Percentiles rank a stretch among this genome's conserved stretches.
phyloP scores from a whole-genome alignment of 345 rosid genomes.

The Hirschfeldia incana region DNA sequence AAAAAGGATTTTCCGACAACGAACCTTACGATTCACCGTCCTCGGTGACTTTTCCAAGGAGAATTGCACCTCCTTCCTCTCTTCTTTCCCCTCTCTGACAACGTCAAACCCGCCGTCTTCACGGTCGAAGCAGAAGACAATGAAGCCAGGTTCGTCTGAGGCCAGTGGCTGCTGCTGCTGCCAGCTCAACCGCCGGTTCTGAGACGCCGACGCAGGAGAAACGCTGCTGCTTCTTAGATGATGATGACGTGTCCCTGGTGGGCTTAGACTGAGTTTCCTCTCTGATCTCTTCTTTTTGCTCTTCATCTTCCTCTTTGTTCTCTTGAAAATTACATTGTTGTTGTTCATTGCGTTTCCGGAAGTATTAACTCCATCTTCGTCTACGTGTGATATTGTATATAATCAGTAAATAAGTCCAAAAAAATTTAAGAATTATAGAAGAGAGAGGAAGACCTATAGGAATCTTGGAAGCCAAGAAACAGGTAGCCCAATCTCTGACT shows the following conservation, averaged over 20 bases:
- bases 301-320: slow-evolving; percentile 25
- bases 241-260: slow-evolving; percentile 39
- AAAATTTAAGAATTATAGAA: neutral
- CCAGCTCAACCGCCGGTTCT: slow-evolving; percentile 31
- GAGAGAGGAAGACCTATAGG: slow-evolving; percentile 46
- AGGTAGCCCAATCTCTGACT: slow-evolving; percentile 61
- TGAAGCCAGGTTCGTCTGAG: slow-evolving; percentile 57
- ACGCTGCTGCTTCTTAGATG: slow-evolving; percentile 36
- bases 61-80: slow-evolving; percentile 30
- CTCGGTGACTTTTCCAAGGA: slow-evolving; percentile 26
- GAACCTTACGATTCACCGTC: slow-evolving; percentile 47
- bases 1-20: neutral
- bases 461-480: slow-evolving; percentile 59
- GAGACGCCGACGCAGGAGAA: slow-evolving; percentile 34
- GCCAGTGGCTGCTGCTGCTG: slow-evolving; percentile 33
- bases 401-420: neutral
- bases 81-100: slow-evolving; percentile 43
- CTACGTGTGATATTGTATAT: slow-evolving; percentile 32
- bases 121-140: slow-evolving; percentile 61
- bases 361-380: slow-evolving; percentile 37
- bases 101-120: slow-evolving; percentile 68
- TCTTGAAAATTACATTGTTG: slow-evolving; percentile 29
- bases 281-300: slow-evolving; percentile 36
- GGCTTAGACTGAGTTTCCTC: slow-evolving; percentile 31
- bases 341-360: slow-evolving; percentile 22